phyloP scores from a whole-genome alignment of 306 rosid species.

The Dicorynia guianensis region DNA sequence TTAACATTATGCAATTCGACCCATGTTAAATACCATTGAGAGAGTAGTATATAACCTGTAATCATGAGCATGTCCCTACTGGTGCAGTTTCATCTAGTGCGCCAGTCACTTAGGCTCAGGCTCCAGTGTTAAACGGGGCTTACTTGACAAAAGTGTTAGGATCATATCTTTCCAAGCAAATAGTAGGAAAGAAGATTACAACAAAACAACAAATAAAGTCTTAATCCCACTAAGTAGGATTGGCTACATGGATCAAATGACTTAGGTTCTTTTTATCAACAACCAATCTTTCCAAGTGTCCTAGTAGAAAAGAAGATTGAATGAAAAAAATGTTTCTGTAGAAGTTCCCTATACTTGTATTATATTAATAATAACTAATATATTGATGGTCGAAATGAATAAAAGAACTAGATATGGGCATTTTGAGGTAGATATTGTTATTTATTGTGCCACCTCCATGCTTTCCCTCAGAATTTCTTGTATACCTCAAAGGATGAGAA shows the following conservation, averaged over 20 bases:
- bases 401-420: background rate
- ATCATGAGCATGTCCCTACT: too few relatives aligned
- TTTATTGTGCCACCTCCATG: constrained; percentile 2
- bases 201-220: too few relatives aligned
- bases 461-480: constrained; percentile 63
- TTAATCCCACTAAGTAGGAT: too few relatives aligned
- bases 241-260: too few relatives aligned
- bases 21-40: too few relatives aligned
- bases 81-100: too few relatives aligned
- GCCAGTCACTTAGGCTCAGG: too few relatives aligned
- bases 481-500: constrained; percentile 66
- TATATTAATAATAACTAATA: background rate
- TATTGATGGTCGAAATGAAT: background rate
- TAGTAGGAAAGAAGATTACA: background rate
- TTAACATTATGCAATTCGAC: too few relatives aligned
- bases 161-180: background rate
- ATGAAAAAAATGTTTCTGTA: background rate
- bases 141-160: background rate
- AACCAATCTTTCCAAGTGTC: too few relatives aligned
- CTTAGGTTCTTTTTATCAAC: too few relatives aligned
- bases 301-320: background rate
- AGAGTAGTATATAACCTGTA: too few relatives aligned
- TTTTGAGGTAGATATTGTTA: background rate
- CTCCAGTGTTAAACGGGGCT: too few relatives aligned
- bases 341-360: background rate